phyloP scores from a whole-genome alignment of 345 rosid species.

The Linum trigynum region DNA sequence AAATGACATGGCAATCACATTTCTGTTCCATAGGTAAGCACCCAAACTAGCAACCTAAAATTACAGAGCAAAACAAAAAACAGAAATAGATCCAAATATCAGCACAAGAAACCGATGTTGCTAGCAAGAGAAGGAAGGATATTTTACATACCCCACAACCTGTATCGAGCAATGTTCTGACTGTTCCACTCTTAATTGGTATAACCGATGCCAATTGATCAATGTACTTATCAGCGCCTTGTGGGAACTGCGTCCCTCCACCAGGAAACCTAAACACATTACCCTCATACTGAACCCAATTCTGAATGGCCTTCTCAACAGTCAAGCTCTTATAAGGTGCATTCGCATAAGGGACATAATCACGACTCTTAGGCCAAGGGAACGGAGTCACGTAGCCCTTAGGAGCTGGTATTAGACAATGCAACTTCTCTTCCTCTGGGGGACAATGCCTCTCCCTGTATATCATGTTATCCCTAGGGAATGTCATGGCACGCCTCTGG shows the following conservation, averaged over 20 bases:
- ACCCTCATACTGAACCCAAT: slow-evolving; percentile 97
- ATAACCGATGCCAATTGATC: slow-evolving; percentile 89
- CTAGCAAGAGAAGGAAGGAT: not conserved
- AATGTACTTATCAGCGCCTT: slow-evolving; percentile 93
- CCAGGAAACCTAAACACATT: slow-evolving; percentile 95
- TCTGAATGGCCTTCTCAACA: slow-evolving; percentile 98
- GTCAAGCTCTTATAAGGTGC: slow-evolving; percentile 97
- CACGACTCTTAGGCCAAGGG: slow-evolving; percentile 98
- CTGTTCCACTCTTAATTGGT: slow-evolving; percentile 80
- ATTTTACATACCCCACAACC: slow-evolving; percentile 85
- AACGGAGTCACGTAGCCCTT: slow-evolving; percentile 93
- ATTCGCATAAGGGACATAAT: slow-evolving; percentile 92
- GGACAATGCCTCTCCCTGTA: slow-evolving; percentile 94
- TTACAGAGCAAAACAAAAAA: not conserved
- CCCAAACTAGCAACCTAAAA: slow-evolving; percentile 96
- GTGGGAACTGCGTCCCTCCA: slow-evolving; percentile 99
- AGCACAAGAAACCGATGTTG: not conserved
- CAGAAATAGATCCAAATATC: not conserved
- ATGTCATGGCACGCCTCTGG: slow-evolving; percentile 92
- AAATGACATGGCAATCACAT: slow-evolving; percentile 94
- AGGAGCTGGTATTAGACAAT: slow-evolving; percentile 84
- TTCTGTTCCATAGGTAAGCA: slow-evolving; percentile 95
- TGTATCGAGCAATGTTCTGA: slow-evolving; percentile 93
- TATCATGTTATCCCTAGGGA: slow-evolving; percentile 84
- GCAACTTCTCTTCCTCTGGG: slow-evolving; percentile 58